Percentiles rank a stretch among this genome's conserved stretches.
Conservation (phyloP, 169 alveolate species). For the Plasmodium blacklocki region DNA sequence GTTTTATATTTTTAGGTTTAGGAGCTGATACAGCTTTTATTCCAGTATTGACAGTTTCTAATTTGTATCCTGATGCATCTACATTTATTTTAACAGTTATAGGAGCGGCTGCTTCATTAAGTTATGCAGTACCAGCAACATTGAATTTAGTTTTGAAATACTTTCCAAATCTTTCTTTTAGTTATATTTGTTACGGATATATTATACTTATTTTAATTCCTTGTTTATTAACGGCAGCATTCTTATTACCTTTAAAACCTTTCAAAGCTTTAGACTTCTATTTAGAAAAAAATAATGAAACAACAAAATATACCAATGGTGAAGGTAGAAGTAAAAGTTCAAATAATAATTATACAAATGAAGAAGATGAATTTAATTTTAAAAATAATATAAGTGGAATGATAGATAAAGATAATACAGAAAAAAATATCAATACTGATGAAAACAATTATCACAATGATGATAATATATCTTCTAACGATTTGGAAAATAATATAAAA, state of each 20-base stretch:
- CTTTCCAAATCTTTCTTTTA: slow-evolving; percentile 21
- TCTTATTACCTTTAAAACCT: slow-evolving; percentile 41
- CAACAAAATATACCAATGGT: neutral
- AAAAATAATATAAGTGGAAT: neutral
- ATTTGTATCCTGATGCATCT: slow-evolving; percentile 67
- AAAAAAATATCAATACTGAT: neutral
- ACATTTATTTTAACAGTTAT: slow-evolving; percentile 57
- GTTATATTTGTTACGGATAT: slow-evolving; percentile 56
- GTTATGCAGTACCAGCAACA: slow-evolving; percentile 73
- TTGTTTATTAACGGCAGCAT: slow-evolving; percentile 30
- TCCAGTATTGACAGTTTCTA: slow-evolving; percentile 46
- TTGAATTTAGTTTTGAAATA: slow-evolving; percentile 14
- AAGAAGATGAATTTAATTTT: neutral
- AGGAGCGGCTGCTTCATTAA: slow-evolving; percentile 75
- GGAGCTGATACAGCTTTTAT: slow-evolving; percentile 76
- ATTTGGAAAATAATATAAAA: neutral
- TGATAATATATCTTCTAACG: neutral
- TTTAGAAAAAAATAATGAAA: slow-evolving; percentile 6
- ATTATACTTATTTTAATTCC: slow-evolving; percentile 35
- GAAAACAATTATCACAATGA: neutral
- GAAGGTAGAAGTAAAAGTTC: neutral
- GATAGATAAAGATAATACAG: neutral
- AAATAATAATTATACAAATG: neutral
- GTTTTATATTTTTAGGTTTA: slow-evolving; percentile 50
- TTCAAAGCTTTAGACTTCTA: slow-evolving; percentile 64